Evolutionary conservation across 805 yeast genomes (phyloP).

Genomic region (Starmerella geochares): DNA sequence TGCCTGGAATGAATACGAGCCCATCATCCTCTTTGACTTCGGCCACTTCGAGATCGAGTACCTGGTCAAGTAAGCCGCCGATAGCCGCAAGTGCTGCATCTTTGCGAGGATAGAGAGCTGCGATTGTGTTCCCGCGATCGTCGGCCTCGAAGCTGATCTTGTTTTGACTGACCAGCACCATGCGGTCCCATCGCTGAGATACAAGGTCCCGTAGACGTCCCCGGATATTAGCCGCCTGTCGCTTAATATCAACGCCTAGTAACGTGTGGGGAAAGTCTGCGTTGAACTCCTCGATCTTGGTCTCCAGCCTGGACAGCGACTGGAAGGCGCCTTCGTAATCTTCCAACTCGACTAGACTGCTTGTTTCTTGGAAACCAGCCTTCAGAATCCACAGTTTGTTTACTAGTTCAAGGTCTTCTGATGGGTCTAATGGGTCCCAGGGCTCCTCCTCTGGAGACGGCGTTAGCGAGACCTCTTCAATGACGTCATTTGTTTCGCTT

Average conservation of each 20-base stretch:
- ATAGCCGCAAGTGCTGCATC: not conserved
- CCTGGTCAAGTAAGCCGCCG: not conserved
- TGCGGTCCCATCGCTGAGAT: not conserved
- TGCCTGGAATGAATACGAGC: not conserved
- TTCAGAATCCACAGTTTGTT: slow-evolving; percentile 10
- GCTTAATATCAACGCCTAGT: slow-evolving; percentile 9
- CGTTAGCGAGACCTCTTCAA: not conserved
- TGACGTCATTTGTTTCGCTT: not conserved
- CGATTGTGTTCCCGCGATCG: not conserved
- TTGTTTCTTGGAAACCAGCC: slow-evolving; percentile 10
- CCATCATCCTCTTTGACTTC: not conserved
- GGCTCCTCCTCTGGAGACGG: not conserved
- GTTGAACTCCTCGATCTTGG: slow-evolving; percentile 4
- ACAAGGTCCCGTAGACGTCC: not conserved
- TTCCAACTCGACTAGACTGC: slow-evolving; percentile 3
- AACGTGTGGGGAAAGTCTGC: slow-evolving; percentile 8
- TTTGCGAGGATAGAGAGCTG: not conserved
- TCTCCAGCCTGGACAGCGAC: slow-evolving; percentile 1
- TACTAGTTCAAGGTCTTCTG: not conserved
- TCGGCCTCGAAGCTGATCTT: not conserved
- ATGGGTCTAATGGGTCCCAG: not conserved
- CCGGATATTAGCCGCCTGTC: slow-evolving; percentile 1
- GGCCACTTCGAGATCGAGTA: slow-evolving; percentile 2
- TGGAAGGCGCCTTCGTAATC: slow-evolving; percentile 1
- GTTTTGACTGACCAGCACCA: not conserved